phyloP scores from a whole-genome alignment of 148 eudicot species.

The Spergularia marina region DNA sequence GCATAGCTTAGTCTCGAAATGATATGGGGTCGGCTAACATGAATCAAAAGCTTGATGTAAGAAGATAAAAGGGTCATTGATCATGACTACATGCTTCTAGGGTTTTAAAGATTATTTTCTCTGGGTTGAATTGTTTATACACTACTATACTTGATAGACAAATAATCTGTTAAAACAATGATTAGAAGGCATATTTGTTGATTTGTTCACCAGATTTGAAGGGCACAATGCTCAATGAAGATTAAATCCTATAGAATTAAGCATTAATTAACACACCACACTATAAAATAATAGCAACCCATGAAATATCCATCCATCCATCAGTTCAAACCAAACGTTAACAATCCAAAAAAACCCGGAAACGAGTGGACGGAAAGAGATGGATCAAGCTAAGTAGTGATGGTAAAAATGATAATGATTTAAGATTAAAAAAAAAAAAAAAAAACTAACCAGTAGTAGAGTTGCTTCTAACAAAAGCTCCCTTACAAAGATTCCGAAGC shows the following conservation, averaged over 20 bases:
- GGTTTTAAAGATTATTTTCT: background rate
- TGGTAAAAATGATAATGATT: too few relatives aligned
- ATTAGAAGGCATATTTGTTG: conserved; percentile 12
- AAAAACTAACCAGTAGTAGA: conserved; percentile 30
- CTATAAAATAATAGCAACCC: background rate
- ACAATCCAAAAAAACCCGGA: too few relatives aligned
- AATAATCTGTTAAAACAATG: conserved; percentile 12
- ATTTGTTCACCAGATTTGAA: background rate
- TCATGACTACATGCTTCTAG: background rate
- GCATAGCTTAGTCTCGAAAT: too few relatives aligned
- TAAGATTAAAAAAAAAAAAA: background rate
- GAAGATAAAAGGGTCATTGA: too few relatives aligned
- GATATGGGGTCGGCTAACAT: too few relatives aligned
- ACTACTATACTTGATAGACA: background rate
- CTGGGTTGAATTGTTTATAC: background rate
- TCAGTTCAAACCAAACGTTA: too few relatives aligned
- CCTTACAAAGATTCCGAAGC: conserved; percentile 65
- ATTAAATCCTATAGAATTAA: background rate
- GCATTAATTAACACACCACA: too few relatives aligned
- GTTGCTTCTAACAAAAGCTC: conserved; percentile 32
- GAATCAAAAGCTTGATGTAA: too few relatives aligned
- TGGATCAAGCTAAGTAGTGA: too few relatives aligned
- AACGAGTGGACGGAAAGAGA: too few relatives aligned
- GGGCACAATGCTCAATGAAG: conserved; percentile 32
- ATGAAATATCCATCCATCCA: too few relatives aligned